A percentile compares a stretch with the other conserved stretches of the same genome.
Conservation (phyloP, 148 eudicot genomes). For the Chenopodium berlandieri region DNA sequence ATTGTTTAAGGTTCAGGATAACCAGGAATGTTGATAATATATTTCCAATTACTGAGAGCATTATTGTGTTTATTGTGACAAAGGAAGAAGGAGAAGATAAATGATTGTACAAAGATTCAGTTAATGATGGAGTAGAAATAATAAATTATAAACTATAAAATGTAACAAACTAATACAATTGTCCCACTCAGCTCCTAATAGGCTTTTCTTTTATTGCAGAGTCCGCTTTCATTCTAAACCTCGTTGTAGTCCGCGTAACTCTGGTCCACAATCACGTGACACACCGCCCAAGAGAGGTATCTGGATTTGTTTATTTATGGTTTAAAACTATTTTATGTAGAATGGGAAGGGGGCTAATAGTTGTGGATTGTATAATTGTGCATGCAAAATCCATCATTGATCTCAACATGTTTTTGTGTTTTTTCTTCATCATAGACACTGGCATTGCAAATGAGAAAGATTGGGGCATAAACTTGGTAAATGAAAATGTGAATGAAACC, state of each 20-base stretch:
- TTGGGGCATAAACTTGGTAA: slow-evolving; percentile 84
- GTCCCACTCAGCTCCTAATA: background rate
- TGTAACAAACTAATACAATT: background rate
- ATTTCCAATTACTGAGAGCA: background rate
- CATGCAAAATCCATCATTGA: slow-evolving; percentile 10
- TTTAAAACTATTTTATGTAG: background rate
- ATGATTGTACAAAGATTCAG: background rate
- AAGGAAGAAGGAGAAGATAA: background rate
- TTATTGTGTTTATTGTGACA: background rate
- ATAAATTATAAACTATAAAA: background rate
- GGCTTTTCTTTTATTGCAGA: slow-evolving; percentile 39
- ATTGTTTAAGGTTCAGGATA: background rate
- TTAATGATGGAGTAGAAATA: background rate
- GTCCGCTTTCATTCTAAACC: slow-evolving; percentile 64
- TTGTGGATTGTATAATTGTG: slow-evolving; percentile 12
- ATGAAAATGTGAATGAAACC: slow-evolving; percentile 66
- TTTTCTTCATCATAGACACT: slow-evolving; percentile 55
- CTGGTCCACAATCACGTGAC: slow-evolving; percentile 94
- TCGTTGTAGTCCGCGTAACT: slow-evolving; percentile 69
- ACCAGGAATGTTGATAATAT: background rate
- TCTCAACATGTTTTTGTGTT: slow-evolving; percentile 17
- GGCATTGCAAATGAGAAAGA: slow-evolving; percentile 99
- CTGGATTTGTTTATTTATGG: background rate
- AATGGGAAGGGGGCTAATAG: slow-evolving; percentile 7
- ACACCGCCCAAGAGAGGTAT: slow-evolving; percentile 97